These are phyloP conservation scores for Pisolithus sp. DNA, from an alignment of 768 basidiomycete genomes.

Conservation along the genomic window DNA sequence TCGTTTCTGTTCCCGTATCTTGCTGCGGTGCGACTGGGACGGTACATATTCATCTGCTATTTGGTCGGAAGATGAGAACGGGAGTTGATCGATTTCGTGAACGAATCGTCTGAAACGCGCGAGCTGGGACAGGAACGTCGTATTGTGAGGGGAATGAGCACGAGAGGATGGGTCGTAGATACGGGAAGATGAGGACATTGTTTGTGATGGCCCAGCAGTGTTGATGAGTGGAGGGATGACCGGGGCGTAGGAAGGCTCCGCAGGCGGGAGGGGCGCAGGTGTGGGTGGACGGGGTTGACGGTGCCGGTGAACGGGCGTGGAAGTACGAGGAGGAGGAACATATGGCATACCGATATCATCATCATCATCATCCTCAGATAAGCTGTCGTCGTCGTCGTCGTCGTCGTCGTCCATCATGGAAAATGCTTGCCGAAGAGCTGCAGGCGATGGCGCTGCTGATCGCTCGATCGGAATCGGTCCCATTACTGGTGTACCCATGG, in stretches of 20 bases:
- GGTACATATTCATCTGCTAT: conserved; percentile 43
- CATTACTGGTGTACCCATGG: neutral
- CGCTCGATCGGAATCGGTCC: conserved; percentile 6
- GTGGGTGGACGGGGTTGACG: neutral
- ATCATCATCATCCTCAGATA: conserved; percentile 39
- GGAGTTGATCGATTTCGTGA: conserved; percentile 31
- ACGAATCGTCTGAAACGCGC: conserved; percentile 32
- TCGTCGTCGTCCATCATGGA: conserved; percentile 26
- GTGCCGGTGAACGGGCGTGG: neutral
- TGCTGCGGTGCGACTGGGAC: conserved; percentile 18
- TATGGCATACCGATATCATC: conserved; percentile 22
- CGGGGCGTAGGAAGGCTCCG: conserved; percentile 21
- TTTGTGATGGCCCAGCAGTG: neutral
- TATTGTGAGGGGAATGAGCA: conserved; percentile 6
- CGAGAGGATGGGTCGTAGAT: neutral
- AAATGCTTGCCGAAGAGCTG: conserved; percentile 3
- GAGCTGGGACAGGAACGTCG: conserved; percentile 21
- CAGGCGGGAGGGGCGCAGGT: conserved; percentile 13
- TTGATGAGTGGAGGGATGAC: neutral
- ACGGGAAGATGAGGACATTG: neutral
- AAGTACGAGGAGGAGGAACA: neutral
- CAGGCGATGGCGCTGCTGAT: neutral
- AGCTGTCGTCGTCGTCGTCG: conserved; percentile 26
- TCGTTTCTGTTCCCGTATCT: conserved; percentile 6
- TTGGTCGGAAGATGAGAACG: conserved; percentile 38